Conservation (phyloP, 2,329 filamentous ascomycete species). For the Grosmannia serpens region DNA sequence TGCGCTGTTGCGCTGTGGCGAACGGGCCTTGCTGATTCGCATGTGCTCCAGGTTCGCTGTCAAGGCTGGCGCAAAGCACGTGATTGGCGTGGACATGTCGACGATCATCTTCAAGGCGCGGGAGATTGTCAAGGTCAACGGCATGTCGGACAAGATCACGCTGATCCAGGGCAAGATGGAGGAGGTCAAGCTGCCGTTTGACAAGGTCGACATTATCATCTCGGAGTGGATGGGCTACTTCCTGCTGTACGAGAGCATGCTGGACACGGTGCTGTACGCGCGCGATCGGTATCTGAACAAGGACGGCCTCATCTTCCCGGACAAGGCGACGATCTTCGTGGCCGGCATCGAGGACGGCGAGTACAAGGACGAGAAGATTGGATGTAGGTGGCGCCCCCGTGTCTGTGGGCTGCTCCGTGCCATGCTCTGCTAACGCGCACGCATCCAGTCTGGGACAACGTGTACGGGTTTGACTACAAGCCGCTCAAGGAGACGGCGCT, state of each 20-base stretch:
- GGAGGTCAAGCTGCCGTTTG: slow-evolving; percentile 84
- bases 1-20: too few species aligned
- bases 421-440: neutral
- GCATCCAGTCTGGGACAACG: slow-evolving; percentile 86
- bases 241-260: slow-evolving; percentile 95
- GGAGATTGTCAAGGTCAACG: slow-evolving; percentile 88
- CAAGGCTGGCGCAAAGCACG: slow-evolving; percentile 92
- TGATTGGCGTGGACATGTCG: slow-evolving; percentile 98
- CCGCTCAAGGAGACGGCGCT: slow-evolving; percentile 89
- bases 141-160: slow-evolving; percentile 91
- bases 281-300: slow-evolving; percentile 82
- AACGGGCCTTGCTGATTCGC: neutral
- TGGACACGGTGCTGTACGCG: slow-evolving; percentile 95
- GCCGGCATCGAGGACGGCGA: slow-evolving; percentile 97
- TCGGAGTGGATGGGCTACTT: slow-evolving; percentile 99
- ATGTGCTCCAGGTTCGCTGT: slow-evolving; percentile 69
- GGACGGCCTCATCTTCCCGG: slow-evolving; percentile 91
- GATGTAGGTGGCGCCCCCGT: slow-evolving; percentile 54
- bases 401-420: neutral
- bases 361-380: slow-evolving; percentile 99
- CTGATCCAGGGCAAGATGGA: slow-evolving; percentile 99
- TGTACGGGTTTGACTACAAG: slow-evolving; percentile 94
- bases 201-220: slow-evolving; percentile 98
- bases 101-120: slow-evolving; percentile 98
- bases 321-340: slow-evolving; percentile 96